A percentile compares a stretch with the other conserved stretches of the same genome.
These are phyloP conservation scores for Schwanniomyces vanrijiae DNA, from an alignment of 805 yeast genomes.

Conservation along the genomic window DNA sequence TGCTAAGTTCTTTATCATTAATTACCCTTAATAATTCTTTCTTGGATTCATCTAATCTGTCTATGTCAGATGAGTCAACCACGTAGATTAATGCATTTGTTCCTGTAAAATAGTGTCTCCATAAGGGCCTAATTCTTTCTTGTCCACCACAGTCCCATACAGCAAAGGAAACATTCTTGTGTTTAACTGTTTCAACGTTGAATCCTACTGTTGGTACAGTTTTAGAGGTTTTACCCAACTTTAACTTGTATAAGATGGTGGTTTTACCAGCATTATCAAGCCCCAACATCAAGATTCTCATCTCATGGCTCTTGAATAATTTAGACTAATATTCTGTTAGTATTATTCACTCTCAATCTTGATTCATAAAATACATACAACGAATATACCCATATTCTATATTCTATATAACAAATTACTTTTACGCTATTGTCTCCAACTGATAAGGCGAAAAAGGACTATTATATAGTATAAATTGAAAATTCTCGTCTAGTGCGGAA, in stretches of 20 bases:
- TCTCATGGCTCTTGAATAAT: conserved; percentile 79
- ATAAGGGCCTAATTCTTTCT: conserved; percentile 83
- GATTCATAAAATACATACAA: background rate
- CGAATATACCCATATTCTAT: background rate
- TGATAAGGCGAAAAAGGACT: background rate
- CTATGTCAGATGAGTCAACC: conserved; percentile 75
- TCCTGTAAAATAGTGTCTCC: conserved; percentile 95
- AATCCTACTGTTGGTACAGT: conserved; percentile 95
- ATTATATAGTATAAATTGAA: background rate
- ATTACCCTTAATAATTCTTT: conserved; percentile 76
- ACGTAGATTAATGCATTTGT: conserved; percentile 91
- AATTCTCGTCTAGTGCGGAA: background rate
- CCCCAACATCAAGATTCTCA: conserved; percentile 92
- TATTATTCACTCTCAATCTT: background rate
- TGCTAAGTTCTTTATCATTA: conserved; percentile 79
- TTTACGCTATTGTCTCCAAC: background rate
- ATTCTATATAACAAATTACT: background rate
- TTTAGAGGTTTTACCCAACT: conserved; percentile 68
- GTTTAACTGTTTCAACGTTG: conserved; percentile 84
- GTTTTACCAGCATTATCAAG: conserved; percentile 94
- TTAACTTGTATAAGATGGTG: conserved; percentile 79
- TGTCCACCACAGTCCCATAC: conserved; percentile 98
- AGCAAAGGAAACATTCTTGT: conserved; percentile 78
- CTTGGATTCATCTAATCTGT: conserved; percentile 74
- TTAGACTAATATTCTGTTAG: conserved; percentile 25